Conservation (phyloP, 345 rosid genomes). For the Nephelium lappaceum region DNA sequence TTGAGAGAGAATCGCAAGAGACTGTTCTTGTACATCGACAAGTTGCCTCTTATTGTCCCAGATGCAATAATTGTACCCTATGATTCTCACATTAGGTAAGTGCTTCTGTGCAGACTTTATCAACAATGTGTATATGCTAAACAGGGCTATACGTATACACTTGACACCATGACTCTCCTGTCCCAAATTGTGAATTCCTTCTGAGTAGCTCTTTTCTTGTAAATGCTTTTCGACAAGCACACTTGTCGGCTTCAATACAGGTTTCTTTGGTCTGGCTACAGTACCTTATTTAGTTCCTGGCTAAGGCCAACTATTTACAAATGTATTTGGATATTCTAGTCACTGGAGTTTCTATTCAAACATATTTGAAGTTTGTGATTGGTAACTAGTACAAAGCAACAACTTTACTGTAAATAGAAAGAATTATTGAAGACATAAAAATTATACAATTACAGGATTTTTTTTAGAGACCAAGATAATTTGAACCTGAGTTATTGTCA, state of each 20-base stretch:
- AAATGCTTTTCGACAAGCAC: neutral
- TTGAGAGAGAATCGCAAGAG: slow-evolving; percentile 52
- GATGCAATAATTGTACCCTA: slow-evolving; percentile 46
- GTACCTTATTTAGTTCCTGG: neutral
- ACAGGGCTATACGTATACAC: slow-evolving; percentile 2
- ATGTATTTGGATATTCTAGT: neutral
- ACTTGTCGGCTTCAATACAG: neutral
- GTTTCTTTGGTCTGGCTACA: neutral
- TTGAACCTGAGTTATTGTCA: too few species aligned
- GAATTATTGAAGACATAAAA: neutral
- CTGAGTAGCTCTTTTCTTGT: neutral
- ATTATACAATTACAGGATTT: neutral
- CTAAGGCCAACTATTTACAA: neutral
- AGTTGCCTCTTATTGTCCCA: slow-evolving; percentile 65
- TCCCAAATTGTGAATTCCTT: slow-evolving; percentile 24
- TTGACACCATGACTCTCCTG: neutral
- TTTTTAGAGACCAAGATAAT: too few species aligned
- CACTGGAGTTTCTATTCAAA: neutral
- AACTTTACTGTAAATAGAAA: neutral
- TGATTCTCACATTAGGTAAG: slow-evolving; percentile 53
- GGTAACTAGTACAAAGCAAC: neutral
- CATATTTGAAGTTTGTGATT: neutral
- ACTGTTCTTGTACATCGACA: slow-evolving; percentile 66
- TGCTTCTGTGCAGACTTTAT: slow-evolving; percentile 1
- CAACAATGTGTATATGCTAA: slow-evolving; percentile 16